phyloP scores from a whole-genome alignment of 208 protist species.

The Vickermania ingenoplastis region DNA sequence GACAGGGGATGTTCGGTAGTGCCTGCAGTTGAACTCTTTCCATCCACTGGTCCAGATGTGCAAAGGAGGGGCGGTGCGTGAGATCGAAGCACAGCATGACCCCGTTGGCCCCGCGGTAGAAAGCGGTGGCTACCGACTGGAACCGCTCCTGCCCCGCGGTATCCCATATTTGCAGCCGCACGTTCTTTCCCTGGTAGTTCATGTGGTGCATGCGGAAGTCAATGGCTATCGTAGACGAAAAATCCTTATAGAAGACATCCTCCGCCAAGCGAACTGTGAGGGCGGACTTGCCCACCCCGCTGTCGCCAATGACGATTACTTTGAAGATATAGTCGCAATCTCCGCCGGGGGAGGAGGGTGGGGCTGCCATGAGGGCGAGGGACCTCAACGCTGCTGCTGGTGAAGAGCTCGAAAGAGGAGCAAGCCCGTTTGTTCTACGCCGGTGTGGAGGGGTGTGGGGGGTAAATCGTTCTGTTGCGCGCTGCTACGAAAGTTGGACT shows the following conservation, averaged over 20 bases:
- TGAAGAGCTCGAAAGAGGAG: too few relatives aligned
- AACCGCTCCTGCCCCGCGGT: constrained; percentile 90
- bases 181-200: constrained; percentile 84
- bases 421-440: too few relatives aligned
- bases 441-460: too few relatives aligned
- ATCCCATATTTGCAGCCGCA: constrained; percentile 90
- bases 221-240: constrained; percentile 84
- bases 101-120: constrained; percentile 89
- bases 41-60: constrained; percentile 96
- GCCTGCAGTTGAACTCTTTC: constrained; percentile 92
- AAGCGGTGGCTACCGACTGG: constrained; percentile 88
- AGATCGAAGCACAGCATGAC: constrained; percentile 97
- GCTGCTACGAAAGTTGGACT: too few relatives aligned
- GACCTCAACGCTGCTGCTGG: not conserved
- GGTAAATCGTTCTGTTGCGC: too few relatives aligned
- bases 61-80: constrained; percentile 94
- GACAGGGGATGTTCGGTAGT: constrained; percentile 87
- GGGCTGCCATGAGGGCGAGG: constrained; percentile 13
- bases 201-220: constrained; percentile 89
- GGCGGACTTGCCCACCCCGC: constrained; percentile 87
- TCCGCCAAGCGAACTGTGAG: constrained; percentile 86
- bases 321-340: constrained; percentile 95
- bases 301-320: constrained; percentile 90
- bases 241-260: constrained; percentile 89
- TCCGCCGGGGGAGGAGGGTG: constrained; percentile 37